phyloP scores from a whole-genome alignment of 2,329 filamentous ascomycete species.

The Xylariaceae sp. region DNA sequence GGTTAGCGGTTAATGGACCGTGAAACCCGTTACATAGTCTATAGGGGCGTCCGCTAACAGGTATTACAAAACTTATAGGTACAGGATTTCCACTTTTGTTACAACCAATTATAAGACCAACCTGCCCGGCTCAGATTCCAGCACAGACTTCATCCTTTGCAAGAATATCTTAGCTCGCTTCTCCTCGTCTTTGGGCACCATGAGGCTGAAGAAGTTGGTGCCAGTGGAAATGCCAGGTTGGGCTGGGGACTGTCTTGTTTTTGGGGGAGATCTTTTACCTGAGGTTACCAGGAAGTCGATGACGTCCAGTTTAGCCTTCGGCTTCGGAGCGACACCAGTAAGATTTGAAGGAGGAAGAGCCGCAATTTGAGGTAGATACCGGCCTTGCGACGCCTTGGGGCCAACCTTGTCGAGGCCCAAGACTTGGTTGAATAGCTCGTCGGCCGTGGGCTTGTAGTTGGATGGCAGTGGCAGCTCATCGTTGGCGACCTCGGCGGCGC shows the following conservation, averaged over 20 bases:
- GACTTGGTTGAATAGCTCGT: slow-evolving; percentile 89
- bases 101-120: slow-evolving; percentile 65
- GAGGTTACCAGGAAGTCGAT: slow-evolving; percentile 76
- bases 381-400: slow-evolving; percentile 63
- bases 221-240: slow-evolving; percentile 59
- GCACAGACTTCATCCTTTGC: slow-evolving; percentile 80
- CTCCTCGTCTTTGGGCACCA: slow-evolving; percentile 80
- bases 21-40: no score
- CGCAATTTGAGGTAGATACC: slow-evolving; percentile 75
- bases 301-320: slow-evolving; percentile 71
- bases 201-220: slow-evolving; percentile 81
- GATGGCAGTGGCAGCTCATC: slow-evolving; percentile 77
- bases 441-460: slow-evolving; percentile 69
- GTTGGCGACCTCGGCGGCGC: slow-evolving; percentile 87
- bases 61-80: slow-evolving; percentile 34
- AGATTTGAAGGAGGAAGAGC: slow-evolving; percentile 58
- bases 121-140: slow-evolving; percentile 81
- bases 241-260: slow-evolving; percentile 44
- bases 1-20: no score
- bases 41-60: slow-evolving; percentile 26
- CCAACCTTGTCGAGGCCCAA: slow-evolving; percentile 69
- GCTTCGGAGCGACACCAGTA: slow-evolving; percentile 42
- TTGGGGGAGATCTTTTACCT: slow-evolving; percentile 38
- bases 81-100: slow-evolving; percentile 25
- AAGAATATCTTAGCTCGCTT: slow-evolving; percentile 82